Conservation (phyloP, 495 filamentous ascomycete species). For the Aspergillus biplanus region DNA sequence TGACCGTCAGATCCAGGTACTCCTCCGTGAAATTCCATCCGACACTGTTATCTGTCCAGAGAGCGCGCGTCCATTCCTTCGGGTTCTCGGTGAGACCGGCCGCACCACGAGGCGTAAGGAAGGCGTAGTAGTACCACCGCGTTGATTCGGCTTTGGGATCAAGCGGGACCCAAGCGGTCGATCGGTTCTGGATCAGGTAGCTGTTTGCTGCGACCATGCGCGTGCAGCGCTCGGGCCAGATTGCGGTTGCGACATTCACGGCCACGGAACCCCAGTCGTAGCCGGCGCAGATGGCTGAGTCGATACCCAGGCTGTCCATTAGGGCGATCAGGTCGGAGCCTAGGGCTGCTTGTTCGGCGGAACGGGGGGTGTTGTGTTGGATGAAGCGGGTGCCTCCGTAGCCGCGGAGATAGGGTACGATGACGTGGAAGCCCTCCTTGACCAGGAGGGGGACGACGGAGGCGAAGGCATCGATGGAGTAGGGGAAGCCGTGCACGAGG, state of each 20-base stretch:
- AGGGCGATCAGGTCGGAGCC: slow-evolving; percentile 10
- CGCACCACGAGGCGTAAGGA: background rate
- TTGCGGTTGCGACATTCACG: slow-evolving; percentile 3
- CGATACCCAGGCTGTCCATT: slow-evolving; percentile 9
- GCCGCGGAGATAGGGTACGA: slow-evolving; percentile 5
- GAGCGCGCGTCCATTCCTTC: slow-evolving; percentile 6
- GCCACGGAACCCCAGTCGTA: slow-evolving; percentile 13
- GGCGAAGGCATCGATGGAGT: slow-evolving; percentile 10
- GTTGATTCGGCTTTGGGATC: slow-evolving; percentile 2
- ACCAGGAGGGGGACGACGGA: slow-evolving; percentile 9
- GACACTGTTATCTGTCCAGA: slow-evolving; percentile 2
- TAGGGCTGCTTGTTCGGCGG: slow-evolving; percentile 10
- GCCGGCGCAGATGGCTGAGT: slow-evolving; percentile 8
- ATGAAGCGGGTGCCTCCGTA: slow-evolving; percentile 9
- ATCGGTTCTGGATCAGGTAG: slow-evolving; percentile 13
- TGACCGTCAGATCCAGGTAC: slow-evolving; percentile 3
- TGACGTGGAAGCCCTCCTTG: slow-evolving; percentile 6
- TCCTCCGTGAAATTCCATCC: slow-evolving; percentile 12
- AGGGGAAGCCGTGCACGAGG: slow-evolving; percentile 12
- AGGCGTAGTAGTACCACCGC: slow-evolving; percentile 10
- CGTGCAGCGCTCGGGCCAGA: slow-evolving; percentile 13
- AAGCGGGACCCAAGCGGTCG: slow-evolving; percentile 2
- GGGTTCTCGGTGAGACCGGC: slow-evolving; percentile 4
- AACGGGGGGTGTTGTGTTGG: slow-evolving; percentile 2
- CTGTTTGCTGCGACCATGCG: slow-evolving; percentile 12